Percentiles rank a stretch among this genome's conserved stretches.
These are phyloP conservation scores for Amaranthus hypochondriacus DNA, from an alignment of 148 eudicot species.

Conservation along the genomic window DNA sequence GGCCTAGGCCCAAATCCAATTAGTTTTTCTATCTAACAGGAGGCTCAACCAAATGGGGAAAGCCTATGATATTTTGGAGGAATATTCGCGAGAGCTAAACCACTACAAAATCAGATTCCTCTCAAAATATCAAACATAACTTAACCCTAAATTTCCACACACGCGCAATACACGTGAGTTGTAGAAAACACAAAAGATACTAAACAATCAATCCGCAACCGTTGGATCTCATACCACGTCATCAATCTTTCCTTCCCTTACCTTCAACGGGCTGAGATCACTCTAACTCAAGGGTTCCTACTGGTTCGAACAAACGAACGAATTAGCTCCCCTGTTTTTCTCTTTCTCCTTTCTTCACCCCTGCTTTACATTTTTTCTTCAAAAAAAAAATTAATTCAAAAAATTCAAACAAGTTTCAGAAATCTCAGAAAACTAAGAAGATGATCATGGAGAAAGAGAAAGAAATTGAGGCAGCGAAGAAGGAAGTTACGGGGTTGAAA, in stretches of 20 bases:
- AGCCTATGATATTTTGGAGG: not conserved
- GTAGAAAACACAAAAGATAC: constrained; percentile 19
- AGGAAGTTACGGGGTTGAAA: not conserved
- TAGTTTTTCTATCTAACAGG: no score
- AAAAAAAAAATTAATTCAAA: constrained; percentile 1
- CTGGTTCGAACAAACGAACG: constrained; percentile 29
- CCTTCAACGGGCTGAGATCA: constrained; percentile 57
- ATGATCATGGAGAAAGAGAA: constrained; percentile 31
- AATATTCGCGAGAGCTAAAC: constrained; percentile 9
- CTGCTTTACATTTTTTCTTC: constrained; percentile 20
- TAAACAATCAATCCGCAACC: constrained; percentile 17
- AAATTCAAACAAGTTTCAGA: not conserved
- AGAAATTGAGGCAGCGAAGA: constrained; percentile 24
- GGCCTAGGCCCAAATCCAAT: no score
- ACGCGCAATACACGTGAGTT: constrained; percentile 45
- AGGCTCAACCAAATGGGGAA: no score
- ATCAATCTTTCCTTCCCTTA: constrained; percentile 30
- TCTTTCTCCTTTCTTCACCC: constrained; percentile 25
- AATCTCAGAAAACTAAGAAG: constrained; percentile 21
- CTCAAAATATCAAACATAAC: not conserved
- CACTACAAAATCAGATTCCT: not conserved
- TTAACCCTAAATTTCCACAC: constrained; percentile 31
- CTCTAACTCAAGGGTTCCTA: constrained; percentile 22
- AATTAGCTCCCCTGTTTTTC: constrained; percentile 26
- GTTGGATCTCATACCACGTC: constrained; percentile 55